Base-by-base conservation (phyloP, 305 asterid genomes). In the Rubia occidens region DNA sequence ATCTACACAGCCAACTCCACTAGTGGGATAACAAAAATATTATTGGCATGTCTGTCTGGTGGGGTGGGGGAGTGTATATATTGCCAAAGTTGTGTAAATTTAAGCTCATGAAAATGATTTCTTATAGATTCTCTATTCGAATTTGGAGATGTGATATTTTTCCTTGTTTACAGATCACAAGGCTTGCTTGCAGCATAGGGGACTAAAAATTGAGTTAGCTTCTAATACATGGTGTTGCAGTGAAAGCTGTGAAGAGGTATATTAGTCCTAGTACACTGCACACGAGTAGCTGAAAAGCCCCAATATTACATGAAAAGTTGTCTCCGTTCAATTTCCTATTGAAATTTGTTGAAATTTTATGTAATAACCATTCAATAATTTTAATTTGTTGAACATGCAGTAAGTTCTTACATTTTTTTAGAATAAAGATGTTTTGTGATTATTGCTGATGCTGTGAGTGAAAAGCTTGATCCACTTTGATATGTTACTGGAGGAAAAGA, bases 151-250 rank as follows among this genome's bases (percentile, higher is more conserved):
- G 66, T 82, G 65, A 81, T 69, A n/a, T 68, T 73, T 78, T 69
- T 72, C 67, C 72, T 66, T 79, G 75, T 66, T 74, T 78, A 83
- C 88, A 95, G 99, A 95, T 83, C 99, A 95, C 67, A 86, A 73
- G 72, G 82, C 83, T 71, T 95, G 99, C 86, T 49, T 78, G 82
- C 78, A 76, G 67, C 82, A 71, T 67, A 83, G 77, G 73, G 85
- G 81, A 61, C 47, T 72, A 73, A 73, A 72, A 72, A 68, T 80
- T 73, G 85, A 74, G 54, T 67, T 75, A 71, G 79, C 78, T 76
- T 79, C 87, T 59, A 93, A 80, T 73, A 69, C 82, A 64, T 91
- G 96, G 98, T 89, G 89, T 76, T 95, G 99, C 80, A 81, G 90
- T 72, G 84, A 87, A 77, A 79, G 80, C 79, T 95, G 99, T 75